Conservation (phyloP, 257 asterid species). For the Salvia splendens region DNA sequence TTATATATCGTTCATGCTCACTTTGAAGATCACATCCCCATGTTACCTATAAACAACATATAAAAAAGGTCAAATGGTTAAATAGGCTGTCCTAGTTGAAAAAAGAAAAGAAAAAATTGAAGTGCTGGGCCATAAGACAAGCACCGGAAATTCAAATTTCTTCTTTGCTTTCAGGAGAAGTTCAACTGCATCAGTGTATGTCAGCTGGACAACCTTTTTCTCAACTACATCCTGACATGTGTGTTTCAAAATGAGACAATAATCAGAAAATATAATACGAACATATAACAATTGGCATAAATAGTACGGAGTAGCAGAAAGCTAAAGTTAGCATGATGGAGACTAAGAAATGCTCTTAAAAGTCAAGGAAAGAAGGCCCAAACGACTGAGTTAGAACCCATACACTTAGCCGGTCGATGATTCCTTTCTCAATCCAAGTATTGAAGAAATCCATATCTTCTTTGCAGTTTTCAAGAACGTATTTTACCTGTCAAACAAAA, state of each 20-base stretch:
- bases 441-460: conserved; percentile 98
- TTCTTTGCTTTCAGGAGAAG: conserved; percentile 72
- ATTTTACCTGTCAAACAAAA: conserved; percentile 60
- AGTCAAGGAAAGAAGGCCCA: background rate
- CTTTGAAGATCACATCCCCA: conserved; percentile 99
- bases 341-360: background rate
- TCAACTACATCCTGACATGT: conserved; percentile 78
- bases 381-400: conserved; percentile 29
- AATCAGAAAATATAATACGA: conserved; percentile 32
- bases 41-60: conserved; percentile 57
- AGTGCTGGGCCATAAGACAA: conserved; percentile 17
- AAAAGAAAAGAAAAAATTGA: background rate
- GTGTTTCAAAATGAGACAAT: conserved; percentile 29
- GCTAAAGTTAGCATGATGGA: background rate
- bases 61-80: too few relatives aligned
- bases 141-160: conserved; percentile 86
- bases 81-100: background rate
- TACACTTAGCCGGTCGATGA: conserved; percentile 75
- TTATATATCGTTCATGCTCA: conserved; percentile 93
- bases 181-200: conserved; percentile 82
- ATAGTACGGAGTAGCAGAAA: conserved; percentile 3
- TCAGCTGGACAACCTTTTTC: conserved; percentile 78
- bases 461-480: conserved; percentile 89
- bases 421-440: conserved; percentile 97
- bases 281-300: conserved; percentile 6